Percentiles rank a stretch among this genome's conserved stretches.
Conservation (phyloP, 192 early-diverging fungal genomes). For the Lunasporangiospora selenospora region DNA sequence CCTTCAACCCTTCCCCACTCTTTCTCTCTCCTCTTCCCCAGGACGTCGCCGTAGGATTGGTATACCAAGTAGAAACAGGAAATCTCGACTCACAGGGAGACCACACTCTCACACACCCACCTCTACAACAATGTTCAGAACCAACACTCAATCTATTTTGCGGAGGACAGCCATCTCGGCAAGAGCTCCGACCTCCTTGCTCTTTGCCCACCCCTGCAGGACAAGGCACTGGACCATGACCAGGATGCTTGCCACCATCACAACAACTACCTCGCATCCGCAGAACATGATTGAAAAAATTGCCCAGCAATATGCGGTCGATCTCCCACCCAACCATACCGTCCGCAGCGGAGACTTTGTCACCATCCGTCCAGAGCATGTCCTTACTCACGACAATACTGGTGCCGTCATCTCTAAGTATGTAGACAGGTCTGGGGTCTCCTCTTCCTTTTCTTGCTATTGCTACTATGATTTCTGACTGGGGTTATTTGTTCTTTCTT, state of each 20-base stretch:
- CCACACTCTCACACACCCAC: no score
- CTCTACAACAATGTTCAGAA: conserved; percentile 7
- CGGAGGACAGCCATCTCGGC: conserved; percentile 5
- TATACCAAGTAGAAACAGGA: no score
- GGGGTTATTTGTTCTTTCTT: neutral
- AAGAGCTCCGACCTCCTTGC: neutral
- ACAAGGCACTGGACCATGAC: neutral
- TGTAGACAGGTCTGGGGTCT: no score
- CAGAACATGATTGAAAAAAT: conserved; percentile 98
- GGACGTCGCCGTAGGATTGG: no score
- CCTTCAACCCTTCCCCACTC: neutral
- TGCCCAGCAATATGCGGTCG: conserved; percentile 89
- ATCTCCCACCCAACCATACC: conserved; percentile 64
- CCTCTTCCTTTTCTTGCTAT: no score
- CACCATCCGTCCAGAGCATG: conserved; percentile 87
- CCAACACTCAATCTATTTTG: conserved; percentile 9
- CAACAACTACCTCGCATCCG: conserved; percentile 19
- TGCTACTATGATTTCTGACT: no score
- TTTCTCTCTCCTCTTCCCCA: neutral
- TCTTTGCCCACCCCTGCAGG: neutral
- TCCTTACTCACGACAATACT: conserved; percentile 98
- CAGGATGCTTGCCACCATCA: conserved; percentile 48
- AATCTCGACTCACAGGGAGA: neutral
- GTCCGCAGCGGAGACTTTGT: conserved; percentile 96
- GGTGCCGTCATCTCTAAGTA: conserved; percentile 92